Evolutionary conservation across 2,329 filamentous ascomycete genomes (phyloP).

Genomic region (Colletotrichum tabaci): DNA sequence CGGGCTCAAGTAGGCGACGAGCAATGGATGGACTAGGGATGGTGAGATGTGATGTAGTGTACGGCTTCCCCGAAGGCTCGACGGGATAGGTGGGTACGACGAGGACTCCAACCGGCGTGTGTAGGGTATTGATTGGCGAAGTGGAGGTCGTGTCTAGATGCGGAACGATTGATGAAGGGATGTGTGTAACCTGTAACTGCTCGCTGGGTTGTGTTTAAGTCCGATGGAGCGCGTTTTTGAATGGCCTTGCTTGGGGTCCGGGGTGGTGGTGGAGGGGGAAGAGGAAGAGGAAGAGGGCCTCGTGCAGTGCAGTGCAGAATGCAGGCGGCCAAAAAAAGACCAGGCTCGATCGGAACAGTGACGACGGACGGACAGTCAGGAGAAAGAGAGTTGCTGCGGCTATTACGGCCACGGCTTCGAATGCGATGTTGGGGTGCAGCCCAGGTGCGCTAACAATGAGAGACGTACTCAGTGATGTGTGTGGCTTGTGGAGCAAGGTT

Average conservation of each 20-base stretch:
- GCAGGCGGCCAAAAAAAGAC: neutral
- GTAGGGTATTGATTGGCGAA: conserved; percentile 4
- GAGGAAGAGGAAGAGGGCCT: neutral
- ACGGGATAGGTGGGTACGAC: conserved; percentile 29
- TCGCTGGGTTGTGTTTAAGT: conserved; percentile 14
- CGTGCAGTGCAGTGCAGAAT: neutral
- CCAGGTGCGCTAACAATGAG: no score
- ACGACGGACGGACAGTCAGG: neutral
- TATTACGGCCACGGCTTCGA: neutral
- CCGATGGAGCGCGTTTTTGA: conserved; percentile 23
- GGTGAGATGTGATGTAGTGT: conserved; percentile 19
- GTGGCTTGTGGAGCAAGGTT: neutral
- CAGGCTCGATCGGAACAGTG: neutral
- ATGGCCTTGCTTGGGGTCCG: conserved; percentile 22
- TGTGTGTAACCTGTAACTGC: neutral
- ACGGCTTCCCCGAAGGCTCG: conserved; percentile 40
- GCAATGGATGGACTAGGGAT: conserved; percentile 16
- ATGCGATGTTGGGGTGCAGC: neutral
- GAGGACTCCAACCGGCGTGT: neutral
- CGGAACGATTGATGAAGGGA: neutral
- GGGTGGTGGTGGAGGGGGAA: neutral
- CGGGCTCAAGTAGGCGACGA: conserved; percentile 9
- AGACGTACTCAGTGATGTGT: neutral
- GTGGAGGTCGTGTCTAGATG: conserved; percentile 12
- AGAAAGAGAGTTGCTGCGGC: neutral